Evolutionary conservation across 2,329 filamentous ascomycete species (phyloP).

Genomic region (Zelopaecilomyces penicillatus): DNA sequence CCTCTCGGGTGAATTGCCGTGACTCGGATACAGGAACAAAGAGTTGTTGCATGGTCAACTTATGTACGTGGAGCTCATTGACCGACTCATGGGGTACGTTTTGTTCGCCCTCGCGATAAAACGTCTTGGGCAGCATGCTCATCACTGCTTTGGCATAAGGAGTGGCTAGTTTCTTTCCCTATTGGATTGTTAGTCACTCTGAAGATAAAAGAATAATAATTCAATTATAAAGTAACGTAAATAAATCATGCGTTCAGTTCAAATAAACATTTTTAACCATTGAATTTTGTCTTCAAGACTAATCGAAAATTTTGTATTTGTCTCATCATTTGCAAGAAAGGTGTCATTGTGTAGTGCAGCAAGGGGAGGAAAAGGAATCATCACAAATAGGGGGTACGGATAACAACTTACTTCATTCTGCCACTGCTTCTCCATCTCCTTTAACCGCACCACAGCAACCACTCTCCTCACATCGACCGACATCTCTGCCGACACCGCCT

Average conservation of each 20-base stretch:
- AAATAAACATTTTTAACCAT: conserved; percentile 65
- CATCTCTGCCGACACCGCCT: conserved; percentile 67
- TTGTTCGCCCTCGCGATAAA: conserved; percentile 43
- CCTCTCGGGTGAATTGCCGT: conserved; percentile 52
- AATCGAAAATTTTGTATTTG: conserved; percentile 79
- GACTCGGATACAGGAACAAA: conserved; percentile 58
- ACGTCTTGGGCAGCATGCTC: conserved; percentile 69
- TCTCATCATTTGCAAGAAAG: conserved; percentile 36
- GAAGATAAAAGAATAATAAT: neutral
- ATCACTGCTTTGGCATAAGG: conserved; percentile 72
- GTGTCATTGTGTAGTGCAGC: conserved; percentile 10
- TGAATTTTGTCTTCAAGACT: conserved; percentile 91
- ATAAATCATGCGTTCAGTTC: conserved; percentile 13
- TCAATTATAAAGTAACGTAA: neutral
- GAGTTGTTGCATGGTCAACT: conserved; percentile 53
- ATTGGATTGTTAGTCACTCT: conserved; percentile 15
- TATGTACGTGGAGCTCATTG: conserved; percentile 57
- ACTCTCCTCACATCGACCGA: conserved; percentile 77
- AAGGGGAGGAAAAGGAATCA: conserved; percentile 1
- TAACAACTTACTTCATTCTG: conserved; percentile 56
- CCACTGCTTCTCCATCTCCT: conserved; percentile 79
- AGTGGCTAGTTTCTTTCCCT: conserved; percentile 70
- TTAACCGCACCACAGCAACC: conserved; percentile 75
- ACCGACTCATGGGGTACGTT: conserved; percentile 46
- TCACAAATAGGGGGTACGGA: neutral